Base-by-base conservation (phyloP, 768 basidiomycete genomes). In the Leucocoprinus leucothites region DNA sequence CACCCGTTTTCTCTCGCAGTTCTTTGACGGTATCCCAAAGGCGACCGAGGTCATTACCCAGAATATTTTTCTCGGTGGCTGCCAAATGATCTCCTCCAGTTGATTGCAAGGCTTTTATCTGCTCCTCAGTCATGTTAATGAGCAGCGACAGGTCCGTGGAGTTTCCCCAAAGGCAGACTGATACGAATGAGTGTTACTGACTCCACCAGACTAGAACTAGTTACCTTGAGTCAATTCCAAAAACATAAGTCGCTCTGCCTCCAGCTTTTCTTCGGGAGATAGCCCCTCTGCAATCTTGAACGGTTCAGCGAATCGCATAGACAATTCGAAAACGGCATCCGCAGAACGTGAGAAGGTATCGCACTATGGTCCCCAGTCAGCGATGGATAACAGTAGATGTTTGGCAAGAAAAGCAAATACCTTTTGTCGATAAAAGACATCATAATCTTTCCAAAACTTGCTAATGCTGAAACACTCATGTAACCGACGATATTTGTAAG, bases 81-180 rank as follows among this genome's bases (percentile, higher is more conserved):
- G 94, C 94, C 43, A 98, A 85, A 58, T 92, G 85, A 44, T 94
- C 95, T n/a, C 94, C 93, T 9, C 94, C 95, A 16, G 94, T 96
- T 13, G 94, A 94, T 67, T 98, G 95, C n/a, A 97, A 79, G 44
- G 87, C 82, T 68, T 94, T 94, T 73, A 98, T 97, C 69, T 97
- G 94, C 26, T 97, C 94, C 71, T 98, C 95, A 6, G 90, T 90
- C 94, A 97, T 96, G 72, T 98, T 92, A 70, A 97, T 98, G 56
- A 97, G 78, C 35, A 98, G 80, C 2, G 94, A 96, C 48, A 97
- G 77, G 70, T 97, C 95, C 48, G 95, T 98, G 8, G 94, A 94
- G 72, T 98, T 97, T 14, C 95, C 95, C 94, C 94, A 97, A 11
- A 96, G 79, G 66, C 94, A 96, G 50, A 97, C 93, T 91, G 47